Evolutionary conservation across 1,139 yeast genomes (phyloP), one percentile per base, ranked within the genome.

Genomic region (Yarrowia galli): DNA sequence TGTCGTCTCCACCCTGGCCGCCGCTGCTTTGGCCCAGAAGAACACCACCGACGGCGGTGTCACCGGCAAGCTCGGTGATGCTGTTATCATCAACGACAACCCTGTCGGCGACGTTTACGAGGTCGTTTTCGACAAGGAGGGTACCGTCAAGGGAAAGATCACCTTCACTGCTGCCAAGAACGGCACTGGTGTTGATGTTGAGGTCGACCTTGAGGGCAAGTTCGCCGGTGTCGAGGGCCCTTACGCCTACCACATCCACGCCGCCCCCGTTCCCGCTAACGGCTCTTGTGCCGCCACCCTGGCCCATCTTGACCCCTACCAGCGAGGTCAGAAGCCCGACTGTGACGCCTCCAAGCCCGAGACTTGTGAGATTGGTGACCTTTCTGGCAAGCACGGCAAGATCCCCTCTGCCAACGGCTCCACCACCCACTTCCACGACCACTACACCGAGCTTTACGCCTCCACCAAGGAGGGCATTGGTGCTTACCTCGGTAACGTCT

Each of bases 371-470:
- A 83, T 86, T 32, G 89, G 89, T 51, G 89, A 86, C 73, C 82
- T 86, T 69, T 82, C 87, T 23, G 89, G 89, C 36, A 86, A 86
- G 73, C 89, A 86, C 75, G 89, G 89, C 18, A 81, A 79, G 78
- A 82, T 86, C 72, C 80, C 85, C 73, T 46, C 56, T 13, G 56
- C 66, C 46, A 61, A 61, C 46, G 66, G 66, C 45, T 85, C 88
- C n/a, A 84, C 88, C 74, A 56, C 53, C 43, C 64, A 67, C 66
- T 85, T 83, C 74, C 86, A 84, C 74, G 78, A 82, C 28, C 77
- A 79, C 67, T 86, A 84, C 75, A 74, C 77, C 68, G 89, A 86
- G 72, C 85, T 84, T 1, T 86, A 79, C 73, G 77, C 86, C 68
- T 84, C 88, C 0, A 80, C 86, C 73, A 81, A 84, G 74, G 79